Conservation (phyloP, 306 rosid genomes). For the Medicago lupulina region DNA sequence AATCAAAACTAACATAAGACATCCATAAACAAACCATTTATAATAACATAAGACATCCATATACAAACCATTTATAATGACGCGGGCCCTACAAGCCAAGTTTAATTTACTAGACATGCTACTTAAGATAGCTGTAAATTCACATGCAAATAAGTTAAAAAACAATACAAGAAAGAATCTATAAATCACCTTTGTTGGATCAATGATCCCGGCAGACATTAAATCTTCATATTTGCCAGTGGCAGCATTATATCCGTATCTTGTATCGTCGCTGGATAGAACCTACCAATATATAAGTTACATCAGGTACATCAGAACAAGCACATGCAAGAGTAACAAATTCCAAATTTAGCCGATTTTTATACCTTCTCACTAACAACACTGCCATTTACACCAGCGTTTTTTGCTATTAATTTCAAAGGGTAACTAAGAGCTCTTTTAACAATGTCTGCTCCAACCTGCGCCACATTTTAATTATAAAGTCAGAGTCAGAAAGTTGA, state of each 20-base stretch:
- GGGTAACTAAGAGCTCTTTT: conserved; percentile 95
- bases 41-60: not conserved
- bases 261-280: conserved; percentile 53
- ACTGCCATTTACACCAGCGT: conserved; percentile 98
- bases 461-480: conserved; percentile 30
- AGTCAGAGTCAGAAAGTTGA: not conserved
- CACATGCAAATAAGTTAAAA: not conserved
- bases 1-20: not conserved
- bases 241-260: conserved; percentile 89
- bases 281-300: conserved; percentile 1
- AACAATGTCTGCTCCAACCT: conserved; percentile 98
- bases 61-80: not conserved
- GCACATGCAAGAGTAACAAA: not conserved
- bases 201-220: conserved; percentile 97
- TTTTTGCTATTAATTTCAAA: conserved; percentile 90
- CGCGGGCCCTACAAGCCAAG: not conserved
- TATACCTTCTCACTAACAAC: conserved; percentile 98
- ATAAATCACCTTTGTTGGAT: conserved; percentile 85
- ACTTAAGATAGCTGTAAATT: not conserved
- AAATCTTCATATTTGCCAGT: conserved; percentile 95
- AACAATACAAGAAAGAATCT: not conserved
- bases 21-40: not conserved
- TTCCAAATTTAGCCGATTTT: not conserved
- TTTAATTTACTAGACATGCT: not conserved
- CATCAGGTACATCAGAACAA: not conserved